Percentiles rank a stretch among this genome's conserved stretches.
Evolutionary conservation across 345 rosid genomes (phyloP).

Genomic region (Salix koriyanagi): DNA sequence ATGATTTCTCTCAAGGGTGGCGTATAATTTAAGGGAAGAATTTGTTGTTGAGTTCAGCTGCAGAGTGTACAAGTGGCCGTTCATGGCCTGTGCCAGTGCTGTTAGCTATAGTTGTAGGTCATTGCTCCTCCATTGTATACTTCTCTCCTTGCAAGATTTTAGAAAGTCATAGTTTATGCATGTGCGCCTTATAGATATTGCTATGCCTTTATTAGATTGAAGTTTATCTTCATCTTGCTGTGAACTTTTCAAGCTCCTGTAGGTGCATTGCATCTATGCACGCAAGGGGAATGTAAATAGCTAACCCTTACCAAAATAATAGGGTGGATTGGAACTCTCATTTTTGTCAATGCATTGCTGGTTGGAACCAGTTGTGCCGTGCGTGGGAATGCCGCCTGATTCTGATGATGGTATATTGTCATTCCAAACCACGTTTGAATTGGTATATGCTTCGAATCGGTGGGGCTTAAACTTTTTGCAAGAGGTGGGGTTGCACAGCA

Average conservation of each 20-base stretch:
- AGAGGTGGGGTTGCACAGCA: neutral
- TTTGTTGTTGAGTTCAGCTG: constrained; percentile 14
- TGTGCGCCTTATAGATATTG: constrained; percentile 23
- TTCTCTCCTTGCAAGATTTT: constrained; percentile 10
- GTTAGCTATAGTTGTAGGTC: constrained; percentile 30
- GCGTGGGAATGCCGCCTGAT: too few relatives aligned
- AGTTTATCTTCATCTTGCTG: neutral
- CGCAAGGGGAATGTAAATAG: neutral
- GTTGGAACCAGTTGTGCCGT: neutral
- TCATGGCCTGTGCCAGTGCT: constrained; percentile 27
- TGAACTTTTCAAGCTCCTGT: neutral
- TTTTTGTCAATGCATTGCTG: neutral
- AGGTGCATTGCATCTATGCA: neutral
- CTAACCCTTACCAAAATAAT: neutral
- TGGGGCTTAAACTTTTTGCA: neutral
- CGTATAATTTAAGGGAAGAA: constrained; percentile 10
- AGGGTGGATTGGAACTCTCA: neutral
- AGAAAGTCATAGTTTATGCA: constrained; percentile 23
- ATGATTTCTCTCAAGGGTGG: constrained; percentile 32
- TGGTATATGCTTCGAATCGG: too few relatives aligned
- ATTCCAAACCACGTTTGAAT: too few relatives aligned
- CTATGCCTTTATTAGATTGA: neutral
- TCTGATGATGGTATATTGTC: too few relatives aligned
- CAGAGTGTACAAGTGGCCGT: constrained; percentile 16
- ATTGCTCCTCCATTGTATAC: constrained; percentile 27